Evolutionary conservation across 768 basidiomycete genomes (phyloP).

Genomic region (Leccinum olivaceopallidum): DNA sequence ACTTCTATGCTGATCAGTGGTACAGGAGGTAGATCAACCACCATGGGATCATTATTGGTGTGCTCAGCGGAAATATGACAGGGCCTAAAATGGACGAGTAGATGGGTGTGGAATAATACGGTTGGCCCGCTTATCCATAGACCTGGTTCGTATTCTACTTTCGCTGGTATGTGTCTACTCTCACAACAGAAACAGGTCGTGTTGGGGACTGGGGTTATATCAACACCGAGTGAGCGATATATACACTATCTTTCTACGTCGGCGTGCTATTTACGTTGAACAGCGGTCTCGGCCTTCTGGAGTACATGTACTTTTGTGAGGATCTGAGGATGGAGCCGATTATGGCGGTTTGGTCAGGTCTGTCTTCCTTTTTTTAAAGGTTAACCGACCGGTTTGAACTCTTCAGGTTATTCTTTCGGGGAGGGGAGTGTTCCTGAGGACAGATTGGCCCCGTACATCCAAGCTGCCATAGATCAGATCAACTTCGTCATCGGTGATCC

Average conservation of each 20-base stretch:
- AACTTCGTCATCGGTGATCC: constrained; percentile 61
- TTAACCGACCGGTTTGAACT: neutral
- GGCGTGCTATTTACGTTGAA: neutral
- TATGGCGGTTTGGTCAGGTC: constrained; percentile 61
- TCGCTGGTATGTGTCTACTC: neutral
- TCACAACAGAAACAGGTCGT: neutral
- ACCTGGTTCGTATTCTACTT: neutral
- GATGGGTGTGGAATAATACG: neutral
- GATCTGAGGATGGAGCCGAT: constrained; percentile 55
- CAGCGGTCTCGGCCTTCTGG: constrained; percentile 55
- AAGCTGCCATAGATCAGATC: constrained; percentile 58
- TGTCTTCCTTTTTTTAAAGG: constrained; percentile 1
- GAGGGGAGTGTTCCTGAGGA: constrained; percentile 43
- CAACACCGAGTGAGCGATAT: constrained; percentile 40
- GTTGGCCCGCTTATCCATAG: neutral
- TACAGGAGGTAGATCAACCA: constrained; percentile 40
- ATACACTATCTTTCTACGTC: neutral
- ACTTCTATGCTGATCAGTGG: constrained; percentile 23
- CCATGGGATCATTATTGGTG: neutral
- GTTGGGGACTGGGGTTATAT: neutral
- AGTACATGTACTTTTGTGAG: constrained; percentile 56
- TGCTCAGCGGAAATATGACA: constrained; percentile 1
- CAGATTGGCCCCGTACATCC: constrained; percentile 49
- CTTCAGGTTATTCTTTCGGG: constrained; percentile 47
- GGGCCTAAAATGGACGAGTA: neutral